Conservation (phyloP, 2,329 filamentous ascomycete species). For the Pseudocercospora eumusae region DNA sequence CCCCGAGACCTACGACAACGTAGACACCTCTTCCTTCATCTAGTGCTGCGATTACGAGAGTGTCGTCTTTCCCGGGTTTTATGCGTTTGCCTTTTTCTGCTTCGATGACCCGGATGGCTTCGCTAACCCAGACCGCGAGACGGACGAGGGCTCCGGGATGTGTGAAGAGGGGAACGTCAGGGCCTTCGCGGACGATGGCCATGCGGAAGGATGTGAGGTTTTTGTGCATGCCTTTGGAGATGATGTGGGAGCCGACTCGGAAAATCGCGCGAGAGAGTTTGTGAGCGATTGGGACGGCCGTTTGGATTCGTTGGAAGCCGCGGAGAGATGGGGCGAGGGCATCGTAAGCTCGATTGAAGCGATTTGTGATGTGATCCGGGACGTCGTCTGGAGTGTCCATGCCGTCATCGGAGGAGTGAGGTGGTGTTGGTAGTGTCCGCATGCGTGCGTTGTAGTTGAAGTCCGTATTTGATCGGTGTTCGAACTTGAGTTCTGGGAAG, state of each 20-base stretch:
- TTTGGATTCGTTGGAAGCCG: slow-evolving; percentile 72
- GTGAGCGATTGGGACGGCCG: slow-evolving; percentile 78
- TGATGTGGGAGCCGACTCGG: slow-evolving; percentile 83
- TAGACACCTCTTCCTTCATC: slow-evolving; percentile 87
- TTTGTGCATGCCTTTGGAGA: slow-evolving; percentile 91
- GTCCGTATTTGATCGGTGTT: slow-evolving; percentile 21
- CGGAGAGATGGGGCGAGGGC: slow-evolving; percentile 52
- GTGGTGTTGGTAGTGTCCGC: slow-evolving; percentile 38
- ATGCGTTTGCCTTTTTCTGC: slow-evolving; percentile 73
- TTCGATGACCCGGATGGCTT: slow-evolving; percentile 88
- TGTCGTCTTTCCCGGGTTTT: slow-evolving; percentile 55
- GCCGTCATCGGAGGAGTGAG: slow-evolving; percentile 38
- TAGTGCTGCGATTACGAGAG: slow-evolving; percentile 84
- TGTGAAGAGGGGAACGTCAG: slow-evolving; percentile 86
- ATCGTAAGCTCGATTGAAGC: slow-evolving; percentile 63
- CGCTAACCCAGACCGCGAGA: slow-evolving; percentile 88
- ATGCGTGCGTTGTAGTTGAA: slow-evolving; percentile 36
- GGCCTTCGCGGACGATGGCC: slow-evolving; percentile 92
- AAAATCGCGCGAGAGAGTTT: slow-evolving; percentile 90
- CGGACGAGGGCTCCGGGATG: slow-evolving; percentile 93
- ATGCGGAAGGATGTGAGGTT: slow-evolving; percentile 91
- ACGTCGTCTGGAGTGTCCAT: slow-evolving; percentile 31
- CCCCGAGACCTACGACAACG: slow-evolving; percentile 87
- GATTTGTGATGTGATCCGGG: slow-evolving; percentile 51
- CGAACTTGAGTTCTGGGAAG: slow-evolving; percentile 25